These are phyloP conservation scores for Kodamaea nitidulidarum DNA, from an alignment of 805 yeast genomes.

Conservation along the genomic window DNA sequence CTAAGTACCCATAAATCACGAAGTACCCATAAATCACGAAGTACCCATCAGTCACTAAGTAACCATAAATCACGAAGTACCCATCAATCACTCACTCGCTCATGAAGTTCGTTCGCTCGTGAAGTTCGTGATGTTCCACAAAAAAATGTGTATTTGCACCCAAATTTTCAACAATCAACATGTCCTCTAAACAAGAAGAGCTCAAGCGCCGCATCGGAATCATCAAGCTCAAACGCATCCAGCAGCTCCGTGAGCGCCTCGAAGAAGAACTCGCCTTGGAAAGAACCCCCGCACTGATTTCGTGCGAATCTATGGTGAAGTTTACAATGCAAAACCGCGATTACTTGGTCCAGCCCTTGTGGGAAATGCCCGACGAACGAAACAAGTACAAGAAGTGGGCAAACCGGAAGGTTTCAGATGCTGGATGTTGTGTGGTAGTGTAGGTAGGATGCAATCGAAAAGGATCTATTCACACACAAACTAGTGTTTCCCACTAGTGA, in stretches of 20 bases:
- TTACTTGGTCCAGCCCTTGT: slow-evolving; percentile 42
- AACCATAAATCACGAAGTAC: too few relatives aligned
- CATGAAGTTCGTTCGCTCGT: too few relatives aligned
- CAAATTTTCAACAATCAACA: neutral
- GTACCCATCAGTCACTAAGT: too few relatives aligned
- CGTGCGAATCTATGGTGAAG: slow-evolving; percentile 33
- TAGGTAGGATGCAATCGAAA: too few relatives aligned
- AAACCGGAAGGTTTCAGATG: neutral
- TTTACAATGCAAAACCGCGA: slow-evolving; percentile 44
- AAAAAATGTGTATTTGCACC: slow-evolving; percentile 2
- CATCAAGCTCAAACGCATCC: slow-evolving; percentile 44
- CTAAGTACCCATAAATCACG: too few relatives aligned
- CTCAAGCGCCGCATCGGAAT: slow-evolving; percentile 39
- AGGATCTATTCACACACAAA: too few relatives aligned
- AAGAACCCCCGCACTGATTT: slow-evolving; percentile 30
- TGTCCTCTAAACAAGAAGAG: slow-evolving; percentile 8
- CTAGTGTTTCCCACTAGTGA: too few relatives aligned
- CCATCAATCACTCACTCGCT: too few relatives aligned
- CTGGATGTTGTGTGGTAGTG: slow-evolving; percentile 8
- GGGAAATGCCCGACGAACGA: slow-evolving; percentile 34
- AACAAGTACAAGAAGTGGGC: slow-evolving; percentile 31
- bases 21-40: too few relatives aligned
- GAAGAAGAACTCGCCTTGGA: slow-evolving; percentile 50
- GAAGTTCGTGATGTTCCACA: too few relatives aligned
- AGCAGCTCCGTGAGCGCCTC: slow-evolving; percentile 40